These are phyloP conservation scores for Ploettnerulaceae sp. DNA, from an alignment of 2,329 filamentous ascomycete genomes.

Conservation along the genomic window DNA sequence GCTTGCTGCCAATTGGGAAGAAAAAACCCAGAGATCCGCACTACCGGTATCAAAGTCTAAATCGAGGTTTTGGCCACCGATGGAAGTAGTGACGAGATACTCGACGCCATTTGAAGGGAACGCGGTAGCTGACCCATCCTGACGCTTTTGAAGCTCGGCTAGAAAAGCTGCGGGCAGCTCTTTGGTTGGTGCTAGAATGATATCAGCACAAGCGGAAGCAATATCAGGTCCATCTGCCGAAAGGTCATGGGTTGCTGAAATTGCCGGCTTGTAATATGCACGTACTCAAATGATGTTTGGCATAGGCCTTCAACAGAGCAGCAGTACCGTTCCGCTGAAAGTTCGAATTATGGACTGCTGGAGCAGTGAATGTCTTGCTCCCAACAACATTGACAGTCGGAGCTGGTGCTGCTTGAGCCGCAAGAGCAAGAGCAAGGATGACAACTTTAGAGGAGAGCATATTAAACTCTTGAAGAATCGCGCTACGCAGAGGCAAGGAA, in stretches of 20 bases:
- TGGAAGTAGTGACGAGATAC: constrained; percentile 26
- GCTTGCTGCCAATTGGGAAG: constrained; percentile 20
- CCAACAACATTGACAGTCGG: constrained; percentile 15
- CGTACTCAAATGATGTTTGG: constrained; percentile 31
- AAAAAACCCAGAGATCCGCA: constrained; percentile 34
- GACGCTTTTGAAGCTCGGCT: constrained; percentile 27
- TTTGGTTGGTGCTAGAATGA: constrained; percentile 26
- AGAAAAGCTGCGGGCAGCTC: constrained; percentile 25
- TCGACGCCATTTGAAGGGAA: constrained; percentile 23
- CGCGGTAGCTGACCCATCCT: constrained; percentile 28
- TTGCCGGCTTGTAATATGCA: too few relatives aligned
- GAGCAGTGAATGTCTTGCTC: constrained; percentile 22
- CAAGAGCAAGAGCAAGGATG: constrained; percentile 25
- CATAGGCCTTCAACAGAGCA: constrained; percentile 32
- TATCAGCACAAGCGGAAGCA: too few relatives aligned
- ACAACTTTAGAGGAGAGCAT: constrained; percentile 28
- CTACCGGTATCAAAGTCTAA: constrained; percentile 33
- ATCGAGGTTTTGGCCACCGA: constrained; percentile 31
- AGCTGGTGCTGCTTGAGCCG: constrained; percentile 21
- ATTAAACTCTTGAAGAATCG: constrained; percentile 7
- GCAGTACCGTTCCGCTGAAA: constrained; percentile 31
- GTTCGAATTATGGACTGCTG: constrained; percentile 28
- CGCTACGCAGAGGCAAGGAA: constrained; percentile 4
- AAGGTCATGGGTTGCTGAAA: too few relatives aligned
- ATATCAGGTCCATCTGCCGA: too few relatives aligned